A percentile compares a stretch with the other conserved stretches of the same genome.
phyloP scores from a whole-genome alignment of 129 eudicot genomes.

The Pseudognaphalium luteoalbum region DNA sequence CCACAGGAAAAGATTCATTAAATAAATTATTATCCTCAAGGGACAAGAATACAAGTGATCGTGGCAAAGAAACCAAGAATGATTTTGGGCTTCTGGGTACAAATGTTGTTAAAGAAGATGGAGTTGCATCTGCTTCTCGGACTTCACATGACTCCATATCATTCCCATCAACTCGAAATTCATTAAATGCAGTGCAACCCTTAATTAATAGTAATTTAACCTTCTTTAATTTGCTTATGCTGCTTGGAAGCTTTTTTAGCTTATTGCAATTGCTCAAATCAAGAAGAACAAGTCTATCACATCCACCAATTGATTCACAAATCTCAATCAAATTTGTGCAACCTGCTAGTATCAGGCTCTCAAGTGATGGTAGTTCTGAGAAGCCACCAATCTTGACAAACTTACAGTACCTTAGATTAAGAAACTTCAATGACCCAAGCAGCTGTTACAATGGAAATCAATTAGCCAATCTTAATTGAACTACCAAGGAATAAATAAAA shows the following conservation, averaged over 20 bases:
- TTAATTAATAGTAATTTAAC: no score
- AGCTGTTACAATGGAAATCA: constrained; percentile 22
- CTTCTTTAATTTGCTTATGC: no score
- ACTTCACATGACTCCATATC: no score
- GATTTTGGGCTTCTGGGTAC: neutral
- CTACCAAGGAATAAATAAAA: neutral
- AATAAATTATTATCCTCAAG: constrained; percentile 16
- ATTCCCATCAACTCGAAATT: no score
- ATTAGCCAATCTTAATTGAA: neutral
- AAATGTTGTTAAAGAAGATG: neutral
- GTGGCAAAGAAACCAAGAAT: neutral
- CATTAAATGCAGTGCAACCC: neutral
- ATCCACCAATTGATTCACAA: constrained; percentile 21
- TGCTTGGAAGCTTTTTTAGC: no score
- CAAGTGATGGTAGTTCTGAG: constrained; percentile 20
- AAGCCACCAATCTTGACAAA: constrained; percentile 16
- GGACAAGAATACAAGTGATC: constrained; percentile 3
- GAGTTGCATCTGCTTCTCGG: neutral
- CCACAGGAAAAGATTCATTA: constrained; percentile 21
- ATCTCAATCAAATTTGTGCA: constrained; percentile 20
- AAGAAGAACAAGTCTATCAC: neutral
- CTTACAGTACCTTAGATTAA: no score
- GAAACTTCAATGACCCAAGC: neutral
- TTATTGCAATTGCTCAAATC: no score
- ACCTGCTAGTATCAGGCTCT: neutral